Percentiles rank a stretch among this genome's conserved stretches.
Conservation (phyloP, 2,329 filamentous ascomycete genomes). For the Xylaria sp. region DNA sequence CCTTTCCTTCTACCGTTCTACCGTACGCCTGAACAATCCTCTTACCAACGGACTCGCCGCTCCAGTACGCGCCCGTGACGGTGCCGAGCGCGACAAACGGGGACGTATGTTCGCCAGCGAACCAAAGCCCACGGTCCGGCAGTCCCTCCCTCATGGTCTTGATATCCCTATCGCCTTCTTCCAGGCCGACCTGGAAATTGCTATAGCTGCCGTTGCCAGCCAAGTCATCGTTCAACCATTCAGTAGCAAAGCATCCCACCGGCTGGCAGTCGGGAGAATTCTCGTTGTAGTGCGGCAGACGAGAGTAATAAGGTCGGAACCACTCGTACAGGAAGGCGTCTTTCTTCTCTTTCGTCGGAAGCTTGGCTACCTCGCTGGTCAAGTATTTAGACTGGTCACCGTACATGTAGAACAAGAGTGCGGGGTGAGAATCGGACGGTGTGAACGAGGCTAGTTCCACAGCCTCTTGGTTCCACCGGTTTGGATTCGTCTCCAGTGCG, state of each 20-base stretch:
- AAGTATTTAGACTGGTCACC: constrained; percentile 70
- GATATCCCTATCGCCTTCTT: constrained; percentile 77
- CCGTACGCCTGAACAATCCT: constrained; percentile 70
- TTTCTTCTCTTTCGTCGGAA: constrained; percentile 59
- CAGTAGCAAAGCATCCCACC: constrained; percentile 72
- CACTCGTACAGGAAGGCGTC: constrained; percentile 69
- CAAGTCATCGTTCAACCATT: constrained; percentile 81
- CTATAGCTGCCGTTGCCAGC: constrained; percentile 85
- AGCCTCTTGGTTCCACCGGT: constrained; percentile 78
- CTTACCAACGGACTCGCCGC: constrained; percentile 80
- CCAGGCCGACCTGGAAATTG: constrained; percentile 83
- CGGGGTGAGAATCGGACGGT: constrained; percentile 72
- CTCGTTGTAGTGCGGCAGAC: constrained; percentile 73
- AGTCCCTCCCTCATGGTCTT: constrained; percentile 70
- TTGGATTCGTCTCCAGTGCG: constrained; percentile 67
- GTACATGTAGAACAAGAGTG: constrained; percentile 84
- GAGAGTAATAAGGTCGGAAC: constrained; percentile 82
- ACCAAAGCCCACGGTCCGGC: constrained; percentile 78
- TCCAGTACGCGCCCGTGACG: constrained; percentile 91
- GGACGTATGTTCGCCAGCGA: constrained; percentile 90
- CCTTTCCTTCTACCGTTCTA: constrained; percentile 53
- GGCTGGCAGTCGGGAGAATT: constrained; percentile 69
- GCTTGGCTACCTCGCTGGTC: constrained; percentile 57
- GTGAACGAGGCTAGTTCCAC: constrained; percentile 80
- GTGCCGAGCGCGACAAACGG: constrained; percentile 91